Percentiles rank a stretch among this genome's conserved stretches.
Conservation (phyloP, 352 stramenopile genomes). For the Phytophthora foliorum region DNA sequence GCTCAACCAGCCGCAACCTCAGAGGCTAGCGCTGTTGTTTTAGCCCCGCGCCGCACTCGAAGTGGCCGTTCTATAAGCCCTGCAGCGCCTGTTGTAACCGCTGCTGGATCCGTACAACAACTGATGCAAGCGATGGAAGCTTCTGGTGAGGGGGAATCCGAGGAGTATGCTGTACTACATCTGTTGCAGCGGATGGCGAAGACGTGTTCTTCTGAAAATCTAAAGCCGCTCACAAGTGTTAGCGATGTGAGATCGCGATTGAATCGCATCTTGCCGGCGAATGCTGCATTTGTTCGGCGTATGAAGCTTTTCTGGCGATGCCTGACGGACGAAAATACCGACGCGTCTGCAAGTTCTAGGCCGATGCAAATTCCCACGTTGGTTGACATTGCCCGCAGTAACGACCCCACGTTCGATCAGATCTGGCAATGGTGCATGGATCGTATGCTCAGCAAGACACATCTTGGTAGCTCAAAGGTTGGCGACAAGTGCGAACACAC, state of each 20-base stretch:
- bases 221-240: slow-evolving; percentile 61
- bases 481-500: slow-evolving; percentile 89
- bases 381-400: slow-evolving; percentile 59
- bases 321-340: slow-evolving; percentile 47
- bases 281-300: slow-evolving; percentile 76
- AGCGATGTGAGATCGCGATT: slow-evolving; percentile 53
- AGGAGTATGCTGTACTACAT: slow-evolving; percentile 61
- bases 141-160: slow-evolving; percentile 41
- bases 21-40: slow-evolving; percentile 11
- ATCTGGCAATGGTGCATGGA: slow-evolving; percentile 91
- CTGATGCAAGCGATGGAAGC: slow-evolving; percentile 47
- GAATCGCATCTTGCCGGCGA: slow-evolving; percentile 53
- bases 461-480: slow-evolving; percentile 70
- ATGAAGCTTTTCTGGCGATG: slow-evolving; percentile 91
- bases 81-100: slow-evolving; percentile 2
- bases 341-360: slow-evolving; percentile 12
- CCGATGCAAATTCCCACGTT: slow-evolving; percentile 58
- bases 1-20: background rate
- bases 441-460: slow-evolving; percentile 82
- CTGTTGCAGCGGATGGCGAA: slow-evolving; percentile 71
- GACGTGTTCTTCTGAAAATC: slow-evolving; percentile 56
- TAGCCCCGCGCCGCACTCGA: slow-evolving; percentile 40
- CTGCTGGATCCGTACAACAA: slow-evolving; percentile 31
- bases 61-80: slow-evolving; percentile 46
- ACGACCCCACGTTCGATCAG: slow-evolving; percentile 71